Base-by-base conservation (phyloP, 352 stramenopile species). In the Globisporangium takayamanum region DNA sequence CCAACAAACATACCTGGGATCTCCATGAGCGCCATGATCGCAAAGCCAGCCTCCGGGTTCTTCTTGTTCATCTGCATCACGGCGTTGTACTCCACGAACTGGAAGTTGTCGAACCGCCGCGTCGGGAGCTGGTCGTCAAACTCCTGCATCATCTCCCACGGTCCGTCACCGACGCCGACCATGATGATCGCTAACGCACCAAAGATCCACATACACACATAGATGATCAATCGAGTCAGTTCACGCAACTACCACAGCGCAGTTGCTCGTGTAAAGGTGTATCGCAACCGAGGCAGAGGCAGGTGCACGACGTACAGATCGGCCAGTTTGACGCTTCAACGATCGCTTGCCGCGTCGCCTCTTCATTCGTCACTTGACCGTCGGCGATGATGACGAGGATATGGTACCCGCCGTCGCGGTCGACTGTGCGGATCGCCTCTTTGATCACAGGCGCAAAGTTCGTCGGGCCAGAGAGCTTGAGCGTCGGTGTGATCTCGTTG, bases 81-180 rank as follows among this genome's bases (percentile, higher is more conserved):
- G 2, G 65, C 66, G 53, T 76, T 73, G 68, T 89, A 92, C 39
- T 82, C 74, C 22, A 92, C 81, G 47, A 92, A 92, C 66, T 93
- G 79, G 65, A 92, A 92, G 59, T 93, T 93, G 73, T 92, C 81
- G 53, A 90, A 92, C 47, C 80, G 69, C 2, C 79, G 76, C 39
- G 72, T 33, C 5, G 81, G 77, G 15, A 93, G 60, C 30, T 78
- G 61, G 57, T 93, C 76, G 56, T 93, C 84, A 60, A 92, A 87
- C 55, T 84, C 69, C 25, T 78, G 59, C 79, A 93, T 89, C 60
- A 74, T 87, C 16, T 90, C 79, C 83, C 83, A 93, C 12, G 83
- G 83, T 0, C 83, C 83, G 50, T 93, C 83, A 5, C 83, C 83
- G 0, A 93, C 84, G 26, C 84, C 84, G 36, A 91, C 68, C 66